phyloP scores from a whole-genome alignment of 306 rosid genomes.

The Oxytropis ochrocephala region DNA sequence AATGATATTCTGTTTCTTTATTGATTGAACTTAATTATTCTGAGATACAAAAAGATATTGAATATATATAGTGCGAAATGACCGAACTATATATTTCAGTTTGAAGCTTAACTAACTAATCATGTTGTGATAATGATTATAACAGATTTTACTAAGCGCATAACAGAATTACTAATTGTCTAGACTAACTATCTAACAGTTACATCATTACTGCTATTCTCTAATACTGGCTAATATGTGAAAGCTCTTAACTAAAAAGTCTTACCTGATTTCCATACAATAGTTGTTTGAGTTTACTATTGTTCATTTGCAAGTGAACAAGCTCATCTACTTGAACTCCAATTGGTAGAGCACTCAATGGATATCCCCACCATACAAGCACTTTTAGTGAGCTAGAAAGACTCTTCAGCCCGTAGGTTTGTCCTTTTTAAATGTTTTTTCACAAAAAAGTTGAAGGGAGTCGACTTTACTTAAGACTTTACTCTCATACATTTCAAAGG shows the following conservation, averaged over 20 bases:
- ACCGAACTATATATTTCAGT: too few species aligned
- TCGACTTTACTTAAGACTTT: neutral
- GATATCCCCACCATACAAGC: conserved; percentile 9
- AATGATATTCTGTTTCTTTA: too few species aligned
- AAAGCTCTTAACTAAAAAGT: neutral
- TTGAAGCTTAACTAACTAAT: too few species aligned
- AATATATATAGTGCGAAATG: too few species aligned
- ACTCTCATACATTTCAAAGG: neutral
- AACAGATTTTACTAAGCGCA: too few species aligned
- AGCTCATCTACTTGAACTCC: neutral
- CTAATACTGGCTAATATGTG: neutral
- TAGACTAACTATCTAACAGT: too few species aligned
- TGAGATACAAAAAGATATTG: too few species aligned
- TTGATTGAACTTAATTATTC: too few species aligned
- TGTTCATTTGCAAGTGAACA: conserved; percentile 18
- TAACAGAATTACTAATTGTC: too few species aligned
- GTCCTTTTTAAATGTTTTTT: neutral
- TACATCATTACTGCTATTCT: too few species aligned
- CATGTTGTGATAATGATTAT: too few species aligned
- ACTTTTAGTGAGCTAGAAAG: conserved; percentile 8
- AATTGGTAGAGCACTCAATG: neutral
- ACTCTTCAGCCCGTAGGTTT: neutral
- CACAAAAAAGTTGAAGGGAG: conserved; percentile 12
- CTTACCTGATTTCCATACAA: conserved; percentile 3
- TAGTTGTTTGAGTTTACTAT: neutral